phyloP scores from a whole-genome alignment of 495 filamentous ascomycete species.

The Penicillium paxilli region DNA sequence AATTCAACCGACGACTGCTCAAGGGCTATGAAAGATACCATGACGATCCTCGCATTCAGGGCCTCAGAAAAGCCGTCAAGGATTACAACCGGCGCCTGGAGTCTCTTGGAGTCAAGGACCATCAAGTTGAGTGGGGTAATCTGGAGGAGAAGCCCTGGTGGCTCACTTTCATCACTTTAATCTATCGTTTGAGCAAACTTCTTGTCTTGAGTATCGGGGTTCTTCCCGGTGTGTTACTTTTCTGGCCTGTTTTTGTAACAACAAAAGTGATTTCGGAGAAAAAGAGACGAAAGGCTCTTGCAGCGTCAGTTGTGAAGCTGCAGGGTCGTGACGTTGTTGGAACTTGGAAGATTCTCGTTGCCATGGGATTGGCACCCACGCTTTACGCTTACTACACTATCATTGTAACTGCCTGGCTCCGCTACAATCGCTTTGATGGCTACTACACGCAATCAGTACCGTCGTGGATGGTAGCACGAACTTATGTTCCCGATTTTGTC shows the following conservation, averaged over 20 bases:
- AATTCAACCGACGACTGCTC: conserved; percentile 88
- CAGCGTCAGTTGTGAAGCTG: conserved; percentile 89
- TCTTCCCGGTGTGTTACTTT: conserved; percentile 81
- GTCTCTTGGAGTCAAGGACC: conserved; percentile 82
- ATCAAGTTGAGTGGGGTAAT: conserved; percentile 90
- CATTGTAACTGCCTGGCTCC: conserved; percentile 71
- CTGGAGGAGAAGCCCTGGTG: conserved; percentile 59
- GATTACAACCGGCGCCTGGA: conserved; percentile 86
- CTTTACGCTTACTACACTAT: conserved; percentile 80
- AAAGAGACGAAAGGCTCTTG: conserved; percentile 85
- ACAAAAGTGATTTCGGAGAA: conserved; percentile 85
- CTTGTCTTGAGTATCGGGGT: conserved; percentile 74
- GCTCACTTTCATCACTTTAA: conserved; percentile 69
- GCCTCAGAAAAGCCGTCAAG: conserved; percentile 73
- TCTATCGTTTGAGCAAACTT: conserved; percentile 79
- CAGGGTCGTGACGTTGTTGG: conserved; percentile 92
- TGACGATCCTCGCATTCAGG: conserved; percentile 78
- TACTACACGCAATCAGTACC: conserved; percentile 33
- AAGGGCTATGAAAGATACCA: conserved; percentile 90
- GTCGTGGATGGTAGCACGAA: conserved; percentile 31
- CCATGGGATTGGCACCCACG: conserved; percentile 80
- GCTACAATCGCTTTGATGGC: conserved; percentile 74
- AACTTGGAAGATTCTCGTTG: conserved; percentile 96
- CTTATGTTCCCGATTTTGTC: conserved; percentile 66
- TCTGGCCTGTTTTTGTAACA: conserved; percentile 85